Evolutionary conservation across 1,284 basidiomycete genomes (phyloP).

Genomic region (Exobasidium cylindrosporum): DNA sequence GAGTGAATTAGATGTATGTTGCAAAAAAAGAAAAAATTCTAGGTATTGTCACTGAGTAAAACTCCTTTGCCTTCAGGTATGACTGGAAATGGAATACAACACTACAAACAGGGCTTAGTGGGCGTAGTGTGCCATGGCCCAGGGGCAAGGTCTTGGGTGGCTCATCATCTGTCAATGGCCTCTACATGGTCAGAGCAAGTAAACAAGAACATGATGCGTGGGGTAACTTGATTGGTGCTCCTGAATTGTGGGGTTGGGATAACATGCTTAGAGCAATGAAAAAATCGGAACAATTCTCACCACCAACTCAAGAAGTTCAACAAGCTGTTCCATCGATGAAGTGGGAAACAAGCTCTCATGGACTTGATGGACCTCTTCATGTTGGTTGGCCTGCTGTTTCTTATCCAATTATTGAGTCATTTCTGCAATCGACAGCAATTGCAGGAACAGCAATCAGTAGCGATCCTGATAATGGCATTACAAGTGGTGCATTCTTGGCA

Average conservation of each 20-base stretch:
- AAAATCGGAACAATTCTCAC: conserved; percentile 60
- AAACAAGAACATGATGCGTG: conserved; percentile 34
- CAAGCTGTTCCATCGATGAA: conserved; percentile 15
- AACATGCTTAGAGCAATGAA: conserved; percentile 55
- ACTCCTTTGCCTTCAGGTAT: too few species aligned
- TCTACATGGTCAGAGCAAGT: conserved; percentile 40
- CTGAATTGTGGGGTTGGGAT: conserved; percentile 34
- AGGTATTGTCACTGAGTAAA: too few species aligned
- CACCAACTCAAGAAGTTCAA: conserved; percentile 49
- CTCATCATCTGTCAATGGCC: conserved; percentile 42
- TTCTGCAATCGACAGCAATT: conserved; percentile 23
- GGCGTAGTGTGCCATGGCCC: conserved; percentile 17
- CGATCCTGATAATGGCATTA: conserved; percentile 61
- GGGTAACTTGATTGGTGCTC: conserved; percentile 23
- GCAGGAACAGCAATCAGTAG: conserved; percentile 58
- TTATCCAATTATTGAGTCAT: conserved; percentile 33
- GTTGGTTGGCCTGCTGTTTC: conserved; percentile 32
- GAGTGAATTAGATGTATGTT: conserved; percentile 13
- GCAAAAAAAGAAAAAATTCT: too few species aligned
- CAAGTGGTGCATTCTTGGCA: conserved; percentile 63
- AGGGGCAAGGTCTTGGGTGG: conserved; percentile 40
- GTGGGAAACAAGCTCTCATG: conserved; percentile 58
- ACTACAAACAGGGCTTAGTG: conserved; percentile 21
- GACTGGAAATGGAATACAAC: conserved; percentile 44
- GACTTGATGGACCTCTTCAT: conserved; percentile 59